Evolutionary conservation across 1,284 basidiomycete species (phyloP).

Genomic region (Vanrija humicola): DNA sequence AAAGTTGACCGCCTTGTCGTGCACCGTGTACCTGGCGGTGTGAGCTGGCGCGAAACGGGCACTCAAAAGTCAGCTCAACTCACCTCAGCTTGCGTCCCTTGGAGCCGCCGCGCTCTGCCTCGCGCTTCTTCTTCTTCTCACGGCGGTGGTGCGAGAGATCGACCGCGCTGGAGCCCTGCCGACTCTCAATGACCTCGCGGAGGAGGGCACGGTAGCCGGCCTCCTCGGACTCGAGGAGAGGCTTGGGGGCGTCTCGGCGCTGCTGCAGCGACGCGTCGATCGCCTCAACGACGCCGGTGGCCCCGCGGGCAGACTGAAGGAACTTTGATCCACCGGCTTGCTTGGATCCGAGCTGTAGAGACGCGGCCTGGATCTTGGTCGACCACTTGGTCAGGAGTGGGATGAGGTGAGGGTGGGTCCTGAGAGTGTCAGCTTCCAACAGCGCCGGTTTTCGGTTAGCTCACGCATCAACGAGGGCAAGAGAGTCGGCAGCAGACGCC

Average conservation of each 20-base stretch:
- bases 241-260: constrained; percentile 26
- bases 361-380: constrained; percentile 83
- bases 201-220: constrained; percentile 87
- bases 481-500: constrained; percentile 29
- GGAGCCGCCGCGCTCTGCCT: constrained; percentile 86
- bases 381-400: constrained; percentile 86
- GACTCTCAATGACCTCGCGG: constrained; percentile 74
- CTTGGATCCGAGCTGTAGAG: constrained; percentile 50
- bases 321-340: constrained; percentile 52
- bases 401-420: constrained; percentile 61
- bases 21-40: constrained; percentile 69
- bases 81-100: constrained; percentile 82
- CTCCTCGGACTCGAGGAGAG: constrained; percentile 61
- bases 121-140: constrained; percentile 65
- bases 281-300: constrained; percentile 48
- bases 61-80: constrained; percentile 24
- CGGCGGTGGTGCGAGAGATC: constrained; percentile 35
- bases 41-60: background rate
- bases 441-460: constrained; percentile 3
- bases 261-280: constrained; percentile 35
- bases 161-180: constrained; percentile 29
- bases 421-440: background rate
- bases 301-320: constrained; percentile 56
- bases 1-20: constrained; percentile 89
- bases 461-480: constrained; percentile 36